Base-by-base conservation (phyloP, 345 rosid genomes). In the Sonneratia caseolaris region DNA sequence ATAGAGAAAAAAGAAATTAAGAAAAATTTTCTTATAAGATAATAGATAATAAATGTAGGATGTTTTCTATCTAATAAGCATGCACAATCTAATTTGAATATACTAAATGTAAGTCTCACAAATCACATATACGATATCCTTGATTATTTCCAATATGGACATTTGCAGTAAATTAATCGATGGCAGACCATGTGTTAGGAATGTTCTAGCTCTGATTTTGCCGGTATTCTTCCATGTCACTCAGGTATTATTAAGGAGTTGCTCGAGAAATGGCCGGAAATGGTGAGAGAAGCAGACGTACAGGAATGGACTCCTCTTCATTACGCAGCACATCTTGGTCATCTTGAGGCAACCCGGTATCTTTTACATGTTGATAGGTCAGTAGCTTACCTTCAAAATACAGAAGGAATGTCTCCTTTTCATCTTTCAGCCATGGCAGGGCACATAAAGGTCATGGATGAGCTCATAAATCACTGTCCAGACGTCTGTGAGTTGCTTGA, bases 221-320 rank as follows among this genome's bases (percentile, higher is more conserved):
- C 22, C 16, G 55, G 42, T 68, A 49, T 66, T 35, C 32, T 62
- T 19, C n/a, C 40, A 19, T 18, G 12, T 7, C 14, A 48, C 32
- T 27, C 37, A 78, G 81, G 72, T 59, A 73, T 79, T 37, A 32
- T 79, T 3, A 18, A 4, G 59, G 43, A 59, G 73, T 40, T 78
- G 55, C 62, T 67, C n/a, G 36, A 21, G 61, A 79, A 78, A 68
- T 47, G 73, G 45, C 76, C 71, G 37, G 42, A 55, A 1, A 66
- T 72, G 21, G 47, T 72, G 59, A 21, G 27, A 1, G 75, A 76
- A 76, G 70, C 69, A 0, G 80, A 81, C 24, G 38, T 61, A 3
- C 47, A 10, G 37, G 76, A 73, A 51, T 77, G 82, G 75, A 72
- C 78, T 22, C 82, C 84, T 49, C 75, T 79, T 67, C 82, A 79